Conservation (phyloP, 163 green algal species). For the Scenedesmus sp. region DNA sequence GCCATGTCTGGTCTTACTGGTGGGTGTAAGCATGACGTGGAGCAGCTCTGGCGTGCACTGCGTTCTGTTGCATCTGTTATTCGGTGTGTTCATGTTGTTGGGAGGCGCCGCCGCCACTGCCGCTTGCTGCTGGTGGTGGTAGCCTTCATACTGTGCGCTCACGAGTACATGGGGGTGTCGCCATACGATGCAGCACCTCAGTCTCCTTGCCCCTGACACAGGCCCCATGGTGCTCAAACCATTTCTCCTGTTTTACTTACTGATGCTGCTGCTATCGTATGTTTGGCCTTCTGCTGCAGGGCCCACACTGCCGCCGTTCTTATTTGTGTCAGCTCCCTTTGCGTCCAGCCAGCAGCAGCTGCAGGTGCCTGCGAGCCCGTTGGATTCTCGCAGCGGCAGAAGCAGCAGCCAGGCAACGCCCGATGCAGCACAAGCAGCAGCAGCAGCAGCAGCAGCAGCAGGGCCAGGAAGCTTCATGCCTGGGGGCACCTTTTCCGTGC, state of each 20-base stretch:
- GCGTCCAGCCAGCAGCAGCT: not conserved
- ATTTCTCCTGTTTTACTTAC: too few species aligned
- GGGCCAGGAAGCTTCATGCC: not conserved
- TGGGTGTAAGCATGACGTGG: not conserved
- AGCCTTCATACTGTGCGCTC: too few species aligned
- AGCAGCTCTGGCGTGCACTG: not conserved
- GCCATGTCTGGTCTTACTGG: constrained; percentile 6
- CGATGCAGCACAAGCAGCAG: not conserved
- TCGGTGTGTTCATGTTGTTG: too few species aligned
- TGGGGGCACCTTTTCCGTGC: not conserved
- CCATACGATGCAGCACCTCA: too few species aligned
- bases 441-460: constrained; percentile 10
- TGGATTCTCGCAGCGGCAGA: not conserved
- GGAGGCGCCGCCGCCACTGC: too few species aligned
- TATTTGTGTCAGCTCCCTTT: not conserved
- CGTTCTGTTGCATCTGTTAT: too few species aligned
- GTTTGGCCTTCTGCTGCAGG: not conserved
- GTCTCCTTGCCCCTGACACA: too few species aligned
- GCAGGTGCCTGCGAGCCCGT: not conserved
- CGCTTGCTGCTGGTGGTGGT: too few species aligned
- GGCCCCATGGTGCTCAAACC: too few species aligned
- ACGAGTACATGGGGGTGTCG: too few species aligned
- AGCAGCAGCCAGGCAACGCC: constrained; percentile 31
- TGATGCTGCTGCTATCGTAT: too few species aligned
- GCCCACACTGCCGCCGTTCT: not conserved